Evolutionary conservation across 352 stramenopile genomes (phyloP).

Genomic region (Elongisporangium undulatum): DNA sequence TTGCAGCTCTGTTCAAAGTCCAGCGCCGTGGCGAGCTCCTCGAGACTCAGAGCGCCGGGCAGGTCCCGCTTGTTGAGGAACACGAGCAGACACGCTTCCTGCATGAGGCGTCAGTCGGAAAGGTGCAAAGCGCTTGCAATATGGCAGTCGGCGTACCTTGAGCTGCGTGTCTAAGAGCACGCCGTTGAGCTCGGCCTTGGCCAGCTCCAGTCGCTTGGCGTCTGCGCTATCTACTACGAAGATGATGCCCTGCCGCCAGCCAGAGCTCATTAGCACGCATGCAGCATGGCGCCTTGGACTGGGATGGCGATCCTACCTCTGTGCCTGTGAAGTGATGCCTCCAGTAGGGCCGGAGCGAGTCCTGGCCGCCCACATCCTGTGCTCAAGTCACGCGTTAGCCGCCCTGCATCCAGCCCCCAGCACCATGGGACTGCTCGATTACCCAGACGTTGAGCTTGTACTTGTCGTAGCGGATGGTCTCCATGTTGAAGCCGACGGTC

Average conservation of each 20-base stretch:
- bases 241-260: conserved; percentile 50
- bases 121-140: no score
- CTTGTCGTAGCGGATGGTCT: conserved; percentile 66
- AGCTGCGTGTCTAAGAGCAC: conserved; percentile 70
- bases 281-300: no score
- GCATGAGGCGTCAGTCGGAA: no score
- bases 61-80: conserved; percentile 81
- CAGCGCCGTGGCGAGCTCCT: conserved; percentile 44
- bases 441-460: conserved; percentile 84
- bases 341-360: conserved; percentile 79
- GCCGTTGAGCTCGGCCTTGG: conserved; percentile 65
- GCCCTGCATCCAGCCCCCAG: background rate
- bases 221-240: conserved; percentile 85
- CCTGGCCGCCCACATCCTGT: conserved; percentile 77
- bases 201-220: conserved; percentile 52
- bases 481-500: conserved; percentile 81
- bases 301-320: conserved; percentile 29
- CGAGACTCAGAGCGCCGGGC: conserved; percentile 36
- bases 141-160: conserved; percentile 14
- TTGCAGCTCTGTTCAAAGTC: conserved; percentile 47
- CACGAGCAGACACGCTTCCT: conserved; percentile 57
- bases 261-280: conserved; percentile 1
- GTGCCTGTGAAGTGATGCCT: conserved; percentile 83
- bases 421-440: conserved; percentile 3
- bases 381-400: conserved; percentile 3